Evolutionary conservation across 106 monocot genomes (phyloP).

Genomic region (Dioscorea alata): DNA sequence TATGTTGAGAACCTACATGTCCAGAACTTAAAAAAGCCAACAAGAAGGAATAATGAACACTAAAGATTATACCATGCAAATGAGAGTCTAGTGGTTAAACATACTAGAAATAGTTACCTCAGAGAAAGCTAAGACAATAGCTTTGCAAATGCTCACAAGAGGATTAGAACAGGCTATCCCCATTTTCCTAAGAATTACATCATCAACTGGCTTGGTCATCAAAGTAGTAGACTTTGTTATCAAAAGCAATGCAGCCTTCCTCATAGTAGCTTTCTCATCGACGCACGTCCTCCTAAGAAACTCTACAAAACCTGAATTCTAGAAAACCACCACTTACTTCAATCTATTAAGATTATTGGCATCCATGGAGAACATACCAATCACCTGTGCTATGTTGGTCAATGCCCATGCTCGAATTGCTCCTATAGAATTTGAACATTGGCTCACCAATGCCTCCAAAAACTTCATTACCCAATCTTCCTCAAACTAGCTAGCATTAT

Average conservation of each 20-base stretch:
- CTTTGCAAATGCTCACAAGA: conserved; percentile 87
- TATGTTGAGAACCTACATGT: conserved; percentile 58
- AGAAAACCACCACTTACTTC: conserved; percentile 22
- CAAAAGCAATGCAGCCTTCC: conserved; percentile 76
- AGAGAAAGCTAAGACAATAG: conserved; percentile 70
- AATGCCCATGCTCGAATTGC: conserved; percentile 75
- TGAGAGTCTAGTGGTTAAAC: not conserved
- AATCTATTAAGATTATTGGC: conserved; percentile 20
- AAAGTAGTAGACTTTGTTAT: conserved; percentile 50
- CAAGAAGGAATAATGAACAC: conserved; percentile 1
- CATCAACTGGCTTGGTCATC: conserved; percentile 54
- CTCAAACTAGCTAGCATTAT: too few relatives aligned
- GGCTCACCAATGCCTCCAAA: conserved; percentile 42
- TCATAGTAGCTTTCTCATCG: conserved; percentile 92
- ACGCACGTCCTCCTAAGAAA: conserved; percentile 56
- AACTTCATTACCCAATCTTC: conserved; percentile 42
- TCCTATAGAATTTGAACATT: conserved; percentile 60
- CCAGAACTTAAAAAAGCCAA: conserved; percentile 1
- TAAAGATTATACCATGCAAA: not conserved
- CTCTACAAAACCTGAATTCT: conserved; percentile 30
- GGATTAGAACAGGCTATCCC: conserved; percentile 85
- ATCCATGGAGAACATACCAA: conserved; percentile 38
- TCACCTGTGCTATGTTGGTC: conserved; percentile 52
- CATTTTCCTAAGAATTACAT: conserved; percentile 43
- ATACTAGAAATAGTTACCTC: conserved; percentile 34